phyloP scores from a whole-genome alignment of 768 basidiomycete species.

The Panaeolus cyanescens region DNA sequence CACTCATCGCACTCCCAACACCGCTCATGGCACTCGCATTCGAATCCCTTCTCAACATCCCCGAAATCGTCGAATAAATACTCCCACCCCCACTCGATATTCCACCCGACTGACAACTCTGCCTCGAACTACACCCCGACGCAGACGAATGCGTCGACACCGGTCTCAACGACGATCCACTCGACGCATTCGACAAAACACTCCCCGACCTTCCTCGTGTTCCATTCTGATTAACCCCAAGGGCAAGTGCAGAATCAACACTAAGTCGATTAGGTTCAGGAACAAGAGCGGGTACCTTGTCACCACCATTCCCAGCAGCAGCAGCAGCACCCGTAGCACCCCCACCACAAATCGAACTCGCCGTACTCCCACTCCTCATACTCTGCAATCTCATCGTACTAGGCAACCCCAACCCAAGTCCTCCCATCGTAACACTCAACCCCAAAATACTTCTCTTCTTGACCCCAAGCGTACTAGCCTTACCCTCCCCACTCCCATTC shows the following conservation, averaged over 20 bases:
- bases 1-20: background rate
- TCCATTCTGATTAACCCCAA: too few relatives aligned
- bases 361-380: constrained; percentile 39
- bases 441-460: constrained; percentile 69
- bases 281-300: background rate
- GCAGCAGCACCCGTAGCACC: constrained; percentile 9
- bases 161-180: constrained; percentile 17
- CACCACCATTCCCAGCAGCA: background rate
- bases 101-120: constrained; percentile 29
- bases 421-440: constrained; percentile 1
- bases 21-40: background rate
- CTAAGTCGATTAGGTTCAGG: constrained; percentile 33
- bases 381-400: constrained; percentile 50
- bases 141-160: constrained; percentile 40
- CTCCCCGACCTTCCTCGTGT: constrained; percentile 25
- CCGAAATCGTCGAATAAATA: background rate
- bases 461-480: constrained; percentile 42
- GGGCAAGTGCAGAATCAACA: constrained; percentile 30
- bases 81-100: constrained; percentile 13
- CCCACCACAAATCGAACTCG: constrained; percentile 27
- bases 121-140: constrained; percentile 25
- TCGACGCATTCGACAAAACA: constrained; percentile 15
- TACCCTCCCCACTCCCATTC: too few relatives aligned
- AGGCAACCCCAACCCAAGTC: constrained; percentile 48
- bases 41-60: background rate